These are phyloP conservation scores for Trichoderma koningii DNA, from an alignment of 2,329 filamentous ascomycete genomes.

Conservation along the genomic window DNA sequence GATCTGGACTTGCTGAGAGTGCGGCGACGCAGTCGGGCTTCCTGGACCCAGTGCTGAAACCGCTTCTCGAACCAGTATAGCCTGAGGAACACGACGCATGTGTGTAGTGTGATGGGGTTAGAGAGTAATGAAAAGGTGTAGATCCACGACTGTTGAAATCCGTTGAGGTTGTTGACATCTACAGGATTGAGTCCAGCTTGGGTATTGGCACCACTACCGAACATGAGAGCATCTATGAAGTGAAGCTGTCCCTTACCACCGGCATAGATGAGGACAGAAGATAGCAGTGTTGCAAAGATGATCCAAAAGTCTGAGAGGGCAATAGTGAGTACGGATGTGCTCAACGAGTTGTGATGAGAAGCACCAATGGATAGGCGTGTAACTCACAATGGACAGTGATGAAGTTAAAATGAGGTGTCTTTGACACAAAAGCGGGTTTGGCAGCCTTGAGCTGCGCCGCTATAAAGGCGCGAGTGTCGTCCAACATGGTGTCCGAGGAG, in stretches of 20 bases:
- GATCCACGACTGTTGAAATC: slow-evolving; percentile 73
- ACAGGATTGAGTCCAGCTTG: slow-evolving; percentile 91
- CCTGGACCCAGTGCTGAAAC: slow-evolving; percentile 79
- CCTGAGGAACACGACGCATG: slow-evolving; percentile 85
- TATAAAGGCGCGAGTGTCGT: slow-evolving; percentile 38
- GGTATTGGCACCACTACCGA: slow-evolving; percentile 81
- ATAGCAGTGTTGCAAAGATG: slow-evolving; percentile 69
- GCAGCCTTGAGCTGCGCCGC: slow-evolving; percentile 51
- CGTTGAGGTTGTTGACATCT: slow-evolving; percentile 66
- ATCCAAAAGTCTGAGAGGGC: slow-evolving; percentile 71
- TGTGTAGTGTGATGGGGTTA: slow-evolving; percentile 83
- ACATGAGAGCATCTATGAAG: slow-evolving; percentile 89
- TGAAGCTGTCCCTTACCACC: slow-evolving; percentile 57
- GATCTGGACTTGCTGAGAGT: slow-evolving; percentile 65
- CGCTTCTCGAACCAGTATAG: slow-evolving; percentile 98
- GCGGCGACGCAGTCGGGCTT: slow-evolving; percentile 67
- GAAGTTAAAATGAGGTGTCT: slow-evolving; percentile 74
- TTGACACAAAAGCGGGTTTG: slow-evolving; percentile 60
- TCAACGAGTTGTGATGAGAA: background rate
- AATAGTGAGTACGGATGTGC: slow-evolving; percentile 29
- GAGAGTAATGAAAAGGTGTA: slow-evolving; percentile 71
- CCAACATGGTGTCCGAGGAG: slow-evolving; percentile 37
- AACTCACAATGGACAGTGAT: slow-evolving; percentile 75
- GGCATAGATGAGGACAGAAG: slow-evolving; percentile 75
- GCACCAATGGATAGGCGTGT: background rate